Percentiles rank a stretch among this genome's conserved stretches.
Conservation (phyloP, 148 eudicot genomes). For the Linanthus parryae region DNA sequence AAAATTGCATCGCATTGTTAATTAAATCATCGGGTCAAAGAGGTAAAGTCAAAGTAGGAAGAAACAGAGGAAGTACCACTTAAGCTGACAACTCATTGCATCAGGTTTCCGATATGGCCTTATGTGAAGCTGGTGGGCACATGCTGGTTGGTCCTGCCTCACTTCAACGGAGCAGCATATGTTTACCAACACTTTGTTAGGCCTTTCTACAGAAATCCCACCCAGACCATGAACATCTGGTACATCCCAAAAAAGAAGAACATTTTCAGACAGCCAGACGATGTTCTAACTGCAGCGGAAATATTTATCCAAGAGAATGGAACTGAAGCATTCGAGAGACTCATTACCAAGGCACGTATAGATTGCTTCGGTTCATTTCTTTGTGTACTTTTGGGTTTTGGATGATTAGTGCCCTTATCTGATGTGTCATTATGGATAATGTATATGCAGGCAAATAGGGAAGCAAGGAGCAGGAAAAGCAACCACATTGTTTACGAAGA, state of each 20-base stretch:
- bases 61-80: background rate
- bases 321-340: too few species aligned
- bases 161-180: slow-evolving; percentile 52
- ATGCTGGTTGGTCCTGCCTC: slow-evolving; percentile 53
- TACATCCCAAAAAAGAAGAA: slow-evolving; percentile 31
- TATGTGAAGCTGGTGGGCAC: slow-evolving; percentile 41
- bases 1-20: too few species aligned
- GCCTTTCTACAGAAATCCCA: slow-evolving; percentile 41
- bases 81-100: background rate
- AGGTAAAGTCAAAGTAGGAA: background rate
- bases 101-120: slow-evolving; percentile 51
- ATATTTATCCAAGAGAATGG: too few species aligned
- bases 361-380: background rate
- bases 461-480: slow-evolving; percentile 14
- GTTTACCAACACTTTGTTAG: slow-evolving; percentile 39
- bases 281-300: too few species aligned
- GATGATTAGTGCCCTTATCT: too few species aligned
- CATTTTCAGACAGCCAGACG: slow-evolving; percentile 13
- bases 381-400: too few species aligned
- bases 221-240: slow-evolving; percentile 30
- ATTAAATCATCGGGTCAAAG: too few species aligned
- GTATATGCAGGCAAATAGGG: slow-evolving; percentile 38
- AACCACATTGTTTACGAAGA: slow-evolving; percentile 27
- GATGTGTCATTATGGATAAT: too few species aligned
- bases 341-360: too few species aligned